These are phyloP conservation scores for Botrytis medusae DNA, from an alignment of 2,329 filamentous ascomycete species.

Conservation along the genomic window DNA sequence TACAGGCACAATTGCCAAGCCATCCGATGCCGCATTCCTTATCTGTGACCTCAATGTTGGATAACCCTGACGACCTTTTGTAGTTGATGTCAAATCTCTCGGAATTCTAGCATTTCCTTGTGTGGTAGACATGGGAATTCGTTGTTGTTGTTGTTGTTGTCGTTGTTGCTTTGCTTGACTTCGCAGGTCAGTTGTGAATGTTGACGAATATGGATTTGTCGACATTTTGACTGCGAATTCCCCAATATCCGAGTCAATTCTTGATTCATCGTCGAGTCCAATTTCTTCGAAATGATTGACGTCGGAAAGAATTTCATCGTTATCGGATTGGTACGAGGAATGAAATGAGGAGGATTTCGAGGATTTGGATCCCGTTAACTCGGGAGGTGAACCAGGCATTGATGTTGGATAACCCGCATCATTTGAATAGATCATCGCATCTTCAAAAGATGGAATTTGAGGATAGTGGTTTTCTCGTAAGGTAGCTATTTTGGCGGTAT, in stretches of 20 bases:
- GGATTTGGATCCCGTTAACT: conserved; percentile 81
- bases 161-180: conserved; percentile 29
- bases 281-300: conserved; percentile 91
- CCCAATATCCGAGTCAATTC: conserved; percentile 35
- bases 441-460: conserved; percentile 30
- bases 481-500: conserved; percentile 39
- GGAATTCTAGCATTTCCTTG: conserved; percentile 32
- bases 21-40: conserved; percentile 32
- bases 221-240: conserved; percentile 36
- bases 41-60: conserved; percentile 36
- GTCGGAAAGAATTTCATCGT: conserved; percentile 68
- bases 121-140: conserved; percentile 31
- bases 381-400: conserved; percentile 67
- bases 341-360: conserved; percentile 88
- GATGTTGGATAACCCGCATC: conserved; percentile 30
- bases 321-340: conserved; percentile 72
- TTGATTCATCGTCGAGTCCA: conserved; percentile 70
- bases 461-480: conserved; percentile 34
- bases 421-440: conserved; percentile 34
- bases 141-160: conserved; percentile 32
- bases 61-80: conserved; percentile 29
- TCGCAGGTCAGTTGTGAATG: conserved; percentile 32
- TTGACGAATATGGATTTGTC: conserved; percentile 35
- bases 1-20: conserved; percentile 36
- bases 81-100: conserved; percentile 36